Evolutionary conservation across 768 basidiomycete species (phyloP), one percentile per base, ranked within the genome.

Genomic region (Clitopilus passeckerianus): DNA sequence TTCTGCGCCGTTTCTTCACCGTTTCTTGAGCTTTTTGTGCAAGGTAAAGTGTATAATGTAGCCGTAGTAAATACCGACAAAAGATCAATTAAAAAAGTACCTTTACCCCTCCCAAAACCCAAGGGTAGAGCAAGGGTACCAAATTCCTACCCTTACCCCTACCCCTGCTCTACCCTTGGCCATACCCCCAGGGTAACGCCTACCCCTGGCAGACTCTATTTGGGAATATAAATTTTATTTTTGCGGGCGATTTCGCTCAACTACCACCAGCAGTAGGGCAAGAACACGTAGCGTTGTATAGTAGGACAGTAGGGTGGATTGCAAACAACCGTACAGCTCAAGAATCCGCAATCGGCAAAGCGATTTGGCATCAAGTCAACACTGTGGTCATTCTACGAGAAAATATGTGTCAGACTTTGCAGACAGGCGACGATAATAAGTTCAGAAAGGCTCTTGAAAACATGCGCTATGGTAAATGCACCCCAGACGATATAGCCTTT

Each of bases 191-290:
- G n/a, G n/a, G n/a, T n/a, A n/a, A n/a, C n/a, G n/a, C n/a, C n/a
- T n/a, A n/a, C n/a, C n/a, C n/a, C n/a, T n/a, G n/a, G n/a, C n/a
- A n/a, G n/a, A n/a, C n/a, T n/a, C 60, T 67, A 16, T 73, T 71
- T 68, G 77, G 75, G 18, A 74, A 76, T 0, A 63, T 75, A 12
- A 77, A 75, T 58, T 70, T 79, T 56, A 72, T 80, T 18, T 71
- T 80, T 59, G 75, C 75, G 9, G 76, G 78, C 6, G 77, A 80
- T 62, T 78, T 81, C 70, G 77, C 72, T 6, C 78, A 80, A 57
- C 64, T 80, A 1, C 76, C 75, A 1, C 78, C 73, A 35, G 68
- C 60, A 14, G 33, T 64, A 20, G 65, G 68, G 6, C 60, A 61
- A 62, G 44, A 56, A 34, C 8, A 23, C 23, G 55, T 56, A 16